Evolutionary conservation across 2,329 filamentous ascomycete species (phyloP).

Genomic region (Alternaria postmessia): DNA sequence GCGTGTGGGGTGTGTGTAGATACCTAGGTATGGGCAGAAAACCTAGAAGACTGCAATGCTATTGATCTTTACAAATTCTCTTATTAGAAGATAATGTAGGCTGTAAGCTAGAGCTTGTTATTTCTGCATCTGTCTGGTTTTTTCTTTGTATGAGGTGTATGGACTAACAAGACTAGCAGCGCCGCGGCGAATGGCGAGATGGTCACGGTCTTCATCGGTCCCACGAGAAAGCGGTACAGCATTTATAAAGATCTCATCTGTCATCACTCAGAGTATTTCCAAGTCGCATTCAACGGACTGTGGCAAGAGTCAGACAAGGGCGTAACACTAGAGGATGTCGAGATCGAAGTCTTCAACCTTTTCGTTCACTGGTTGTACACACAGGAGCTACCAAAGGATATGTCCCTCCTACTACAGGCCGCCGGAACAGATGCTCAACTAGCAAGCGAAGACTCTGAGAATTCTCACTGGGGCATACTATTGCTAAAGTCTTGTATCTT

Average conservation of each 20-base stretch:
- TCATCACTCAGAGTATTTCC: neutral
- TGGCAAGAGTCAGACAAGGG: neutral
- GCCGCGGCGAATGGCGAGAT: no score
- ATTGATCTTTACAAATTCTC: no score
- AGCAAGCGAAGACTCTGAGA: neutral
- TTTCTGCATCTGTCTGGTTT: no score
- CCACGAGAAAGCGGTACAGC: neutral
- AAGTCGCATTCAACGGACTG: neutral
- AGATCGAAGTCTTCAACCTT: neutral
- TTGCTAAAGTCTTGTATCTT: neutral
- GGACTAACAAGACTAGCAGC: no score
- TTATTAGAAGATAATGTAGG: no score
- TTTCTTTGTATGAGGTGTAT: no score
- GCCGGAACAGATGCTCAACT: neutral
- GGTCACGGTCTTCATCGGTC: no score
- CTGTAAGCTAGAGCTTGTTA: no score
- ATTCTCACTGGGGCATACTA: neutral
- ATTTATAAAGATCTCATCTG: constrained; percentile 1
- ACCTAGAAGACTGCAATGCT: no score
- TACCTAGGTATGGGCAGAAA: no score
- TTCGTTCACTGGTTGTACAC: neutral
- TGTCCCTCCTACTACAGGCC: neutral
- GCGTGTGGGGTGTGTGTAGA: no score
- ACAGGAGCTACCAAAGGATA: neutral
- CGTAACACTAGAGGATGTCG: neutral